A percentile compares a stretch with the other conserved stretches of the same genome.
Conservation (phyloP, 1,284 basidiomycete species). For the Hemileia vastatrix region DNA sequence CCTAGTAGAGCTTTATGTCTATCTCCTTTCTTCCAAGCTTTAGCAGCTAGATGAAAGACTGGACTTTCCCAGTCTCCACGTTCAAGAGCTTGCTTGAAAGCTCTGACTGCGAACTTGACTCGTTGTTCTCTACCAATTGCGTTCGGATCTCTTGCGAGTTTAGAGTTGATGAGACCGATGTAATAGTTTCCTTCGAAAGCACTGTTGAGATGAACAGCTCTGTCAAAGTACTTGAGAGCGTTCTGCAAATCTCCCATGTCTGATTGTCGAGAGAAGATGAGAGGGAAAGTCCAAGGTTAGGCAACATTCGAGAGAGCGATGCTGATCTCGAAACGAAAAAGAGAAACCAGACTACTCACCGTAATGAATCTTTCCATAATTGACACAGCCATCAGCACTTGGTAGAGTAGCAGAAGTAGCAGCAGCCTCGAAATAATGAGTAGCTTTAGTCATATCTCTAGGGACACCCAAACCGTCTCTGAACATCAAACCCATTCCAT, state of each 20-base stretch:
- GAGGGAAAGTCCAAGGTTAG: background rate
- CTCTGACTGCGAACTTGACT: conserved; percentile 76
- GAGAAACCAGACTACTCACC: conserved; percentile 49
- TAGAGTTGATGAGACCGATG: conserved; percentile 64
- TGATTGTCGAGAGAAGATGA: too few species aligned
- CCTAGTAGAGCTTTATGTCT: conserved; percentile 61
- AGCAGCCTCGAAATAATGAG: conserved; percentile 65
- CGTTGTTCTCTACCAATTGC: conserved; percentile 52
- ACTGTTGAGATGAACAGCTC: conserved; percentile 68
- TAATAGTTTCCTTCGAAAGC: conserved; percentile 88
- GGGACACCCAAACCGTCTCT: conserved; percentile 72
- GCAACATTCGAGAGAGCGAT: conserved; percentile 11
- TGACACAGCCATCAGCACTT: conserved; percentile 83
- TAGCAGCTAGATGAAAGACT: conserved; percentile 67
- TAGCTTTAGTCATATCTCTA: conserved; percentile 50
- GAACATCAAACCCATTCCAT: conserved; percentile 81
- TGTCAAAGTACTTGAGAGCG: conserved; percentile 66
- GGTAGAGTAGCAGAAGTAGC: conserved; percentile 69
- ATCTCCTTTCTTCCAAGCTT: conserved; percentile 63
- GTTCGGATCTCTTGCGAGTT: conserved; percentile 44
- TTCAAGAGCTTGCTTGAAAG: conserved; percentile 79
- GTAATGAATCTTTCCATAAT: conserved; percentile 72
- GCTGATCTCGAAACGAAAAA: background rate
- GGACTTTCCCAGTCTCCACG: conserved; percentile 77
- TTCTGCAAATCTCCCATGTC: conserved; percentile 42